Evolutionary conservation across 305 asterid genomes (phyloP).

Genomic region (Ajuga reptans): DNA sequence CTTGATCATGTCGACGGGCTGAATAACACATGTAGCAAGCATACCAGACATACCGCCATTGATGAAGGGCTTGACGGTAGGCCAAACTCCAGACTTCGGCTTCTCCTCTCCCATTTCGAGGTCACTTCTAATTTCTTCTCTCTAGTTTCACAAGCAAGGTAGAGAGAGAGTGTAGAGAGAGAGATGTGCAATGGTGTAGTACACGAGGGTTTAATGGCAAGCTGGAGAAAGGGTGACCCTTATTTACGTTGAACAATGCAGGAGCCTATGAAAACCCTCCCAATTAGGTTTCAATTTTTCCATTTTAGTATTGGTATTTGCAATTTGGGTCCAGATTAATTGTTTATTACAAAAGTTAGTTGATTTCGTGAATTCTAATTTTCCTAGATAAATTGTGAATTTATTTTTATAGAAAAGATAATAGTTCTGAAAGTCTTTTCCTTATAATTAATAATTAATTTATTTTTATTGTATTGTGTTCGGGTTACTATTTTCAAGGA

Average conservation of each 20-base stretch:
- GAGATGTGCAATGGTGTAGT: constrained; percentile 1
- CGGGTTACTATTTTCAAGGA: too few species aligned
- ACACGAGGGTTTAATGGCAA: constrained; percentile 6
- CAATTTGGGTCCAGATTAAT: not conserved
- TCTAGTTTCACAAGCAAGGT: constrained; percentile 2
- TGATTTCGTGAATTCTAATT: not conserved
- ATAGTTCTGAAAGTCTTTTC: too few species aligned
- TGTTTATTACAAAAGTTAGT: not conserved
- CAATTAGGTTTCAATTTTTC: not conserved
- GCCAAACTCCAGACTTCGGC: constrained; percentile 67
- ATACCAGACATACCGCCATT: constrained; percentile 91
- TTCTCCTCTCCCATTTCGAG: constrained; percentile 57
- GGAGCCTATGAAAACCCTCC: not conserved
- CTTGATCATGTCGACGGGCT: constrained; percentile 95
- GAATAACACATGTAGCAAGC: constrained; percentile 94
- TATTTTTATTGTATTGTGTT: too few species aligned
- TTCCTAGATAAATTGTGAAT: too few species aligned
- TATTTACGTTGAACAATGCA: not conserved
- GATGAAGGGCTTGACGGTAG: constrained; percentile 68
- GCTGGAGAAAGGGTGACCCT: not conserved
- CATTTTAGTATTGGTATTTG: not conserved
- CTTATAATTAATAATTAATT: too few species aligned
- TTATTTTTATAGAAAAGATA: too few species aligned
- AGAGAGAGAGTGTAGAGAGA: not conserved
- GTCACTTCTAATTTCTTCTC: not conserved